Percentiles rank a stretch among this genome's conserved stretches.
These are phyloP conservation scores for Ilyonectria robusta DNA, from an alignment of 2,329 filamentous ascomycete genomes.

Conservation along the genomic window DNA sequence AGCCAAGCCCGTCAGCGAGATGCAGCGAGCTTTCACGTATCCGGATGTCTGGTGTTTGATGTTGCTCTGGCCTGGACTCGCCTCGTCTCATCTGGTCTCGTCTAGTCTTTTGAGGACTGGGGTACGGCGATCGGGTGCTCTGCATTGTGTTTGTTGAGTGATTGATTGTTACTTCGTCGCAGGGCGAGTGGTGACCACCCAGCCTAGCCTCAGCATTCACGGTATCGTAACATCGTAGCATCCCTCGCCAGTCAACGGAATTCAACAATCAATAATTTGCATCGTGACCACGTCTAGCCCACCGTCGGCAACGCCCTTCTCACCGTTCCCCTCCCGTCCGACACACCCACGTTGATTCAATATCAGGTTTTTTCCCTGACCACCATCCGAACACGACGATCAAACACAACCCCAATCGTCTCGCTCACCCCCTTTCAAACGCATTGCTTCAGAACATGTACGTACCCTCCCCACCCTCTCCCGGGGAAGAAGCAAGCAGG, in stretches of 20 bases:
- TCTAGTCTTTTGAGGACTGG: slow-evolving; percentile 6
- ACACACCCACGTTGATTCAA: background rate
- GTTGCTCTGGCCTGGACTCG: slow-evolving; percentile 12
- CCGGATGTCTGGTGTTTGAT: slow-evolving; percentile 16
- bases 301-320: background rate
- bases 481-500: slow-evolving; percentile 1
- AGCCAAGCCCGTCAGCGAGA: slow-evolving; percentile 15
- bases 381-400: background rate
- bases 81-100: slow-evolving; percentile 15
- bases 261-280: background rate
- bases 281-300: background rate
- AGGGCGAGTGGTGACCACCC: background rate
- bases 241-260: background rate
- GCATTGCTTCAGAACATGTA: background rate
- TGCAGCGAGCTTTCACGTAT: slow-evolving; percentile 17
- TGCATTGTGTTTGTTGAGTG: background rate
- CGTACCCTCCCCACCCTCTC: background rate
- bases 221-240: background rate
- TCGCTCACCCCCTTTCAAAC: background rate
- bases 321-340: background rate
- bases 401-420: background rate
- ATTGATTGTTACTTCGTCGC: background rate
- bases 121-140: background rate
- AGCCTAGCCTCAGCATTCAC: background rate
- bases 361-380: background rate